Percentiles rank a stretch among this genome's conserved stretches.
These are phyloP conservation scores for Amoebophrya sp. DNA, from an alignment of 169 alveolate species.

Conservation along the genomic window DNA sequence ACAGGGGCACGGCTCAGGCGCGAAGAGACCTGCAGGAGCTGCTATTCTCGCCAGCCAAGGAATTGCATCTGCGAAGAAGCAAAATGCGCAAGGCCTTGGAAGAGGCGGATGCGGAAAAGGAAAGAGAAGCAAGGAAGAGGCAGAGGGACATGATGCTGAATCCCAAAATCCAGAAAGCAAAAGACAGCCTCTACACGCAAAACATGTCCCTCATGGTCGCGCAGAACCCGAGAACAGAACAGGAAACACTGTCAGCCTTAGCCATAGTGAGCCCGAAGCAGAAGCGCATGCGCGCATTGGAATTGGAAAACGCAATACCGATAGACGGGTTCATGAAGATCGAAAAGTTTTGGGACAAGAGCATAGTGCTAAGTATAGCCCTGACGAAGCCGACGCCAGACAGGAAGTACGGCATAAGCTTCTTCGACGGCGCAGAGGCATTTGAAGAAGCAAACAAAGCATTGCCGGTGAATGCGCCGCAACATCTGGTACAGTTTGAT, in stretches of 20 bases:
- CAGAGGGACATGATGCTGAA: neutral
- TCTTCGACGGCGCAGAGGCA: neutral
- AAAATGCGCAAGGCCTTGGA: neutral
- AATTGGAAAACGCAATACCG: neutral
- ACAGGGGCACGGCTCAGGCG: neutral
- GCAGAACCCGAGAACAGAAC: neutral
- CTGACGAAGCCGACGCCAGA: neutral
- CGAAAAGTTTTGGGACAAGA: neutral
- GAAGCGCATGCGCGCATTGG: neutral
- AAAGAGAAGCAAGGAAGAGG: too few relatives aligned
- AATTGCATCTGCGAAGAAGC: neutral
- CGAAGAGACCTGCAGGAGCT: neutral
- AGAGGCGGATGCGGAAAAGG: neutral
- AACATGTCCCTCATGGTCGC: neutral
- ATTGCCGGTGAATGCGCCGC: neutral
- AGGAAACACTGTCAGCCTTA: neutral
- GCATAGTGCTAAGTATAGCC: neutral
- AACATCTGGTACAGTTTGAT: neutral
- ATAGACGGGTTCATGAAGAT: neutral
- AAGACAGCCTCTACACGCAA: neutral
- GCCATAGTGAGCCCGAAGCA: neutral
- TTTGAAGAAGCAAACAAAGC: neutral
- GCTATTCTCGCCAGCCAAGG: neutral
- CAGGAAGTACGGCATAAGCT: neutral
- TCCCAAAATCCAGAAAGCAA: neutral